These are phyloP conservation scores for Kodamaea derodonti DNA, from an alignment of 1,139 yeast genomes.

Conservation along the genomic window DNA sequence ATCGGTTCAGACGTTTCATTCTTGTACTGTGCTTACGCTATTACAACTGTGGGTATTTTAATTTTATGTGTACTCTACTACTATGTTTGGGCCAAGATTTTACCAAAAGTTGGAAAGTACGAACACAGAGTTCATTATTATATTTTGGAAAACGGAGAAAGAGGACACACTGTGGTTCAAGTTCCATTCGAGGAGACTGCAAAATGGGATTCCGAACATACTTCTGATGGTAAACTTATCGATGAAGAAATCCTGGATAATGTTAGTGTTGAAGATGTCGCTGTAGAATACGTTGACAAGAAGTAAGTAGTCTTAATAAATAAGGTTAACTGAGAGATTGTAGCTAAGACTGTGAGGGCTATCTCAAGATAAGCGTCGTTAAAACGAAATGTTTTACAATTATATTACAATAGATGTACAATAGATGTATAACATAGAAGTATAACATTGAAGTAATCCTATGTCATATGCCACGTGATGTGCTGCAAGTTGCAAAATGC, in stretches of 20 bases:
- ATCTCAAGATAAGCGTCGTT: no score
- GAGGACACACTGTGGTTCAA: constrained; percentile 37
- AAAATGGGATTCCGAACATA: constrained; percentile 30
- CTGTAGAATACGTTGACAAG: background rate
- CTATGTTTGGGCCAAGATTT: constrained; percentile 31
- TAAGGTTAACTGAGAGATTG: no score
- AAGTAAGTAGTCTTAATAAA: background rate
- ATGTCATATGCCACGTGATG: no score
- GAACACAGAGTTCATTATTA: constrained; percentile 28
- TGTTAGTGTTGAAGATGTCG: constrained; percentile 2
- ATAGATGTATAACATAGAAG: no score
- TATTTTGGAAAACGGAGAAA: constrained; percentile 33
- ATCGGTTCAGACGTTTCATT: constrained; percentile 35
- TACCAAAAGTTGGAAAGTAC: constrained; percentile 33
- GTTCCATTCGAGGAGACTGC: constrained; percentile 26
- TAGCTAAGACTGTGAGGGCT: no score
- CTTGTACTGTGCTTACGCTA: constrained; percentile 27
- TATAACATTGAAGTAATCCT: no score
- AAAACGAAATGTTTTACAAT: no score
- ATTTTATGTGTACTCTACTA: constrained; percentile 28
- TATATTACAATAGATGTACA: no score
- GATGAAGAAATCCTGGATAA: constrained; percentile 7
- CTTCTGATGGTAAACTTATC: constrained; percentile 11
- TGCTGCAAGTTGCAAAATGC: no score
- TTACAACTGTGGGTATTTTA: constrained; percentile 28